Base-by-base conservation (phyloP, 2,329 filamentous ascomycete genomes). In the Talaromyces funiculosus region DNA sequence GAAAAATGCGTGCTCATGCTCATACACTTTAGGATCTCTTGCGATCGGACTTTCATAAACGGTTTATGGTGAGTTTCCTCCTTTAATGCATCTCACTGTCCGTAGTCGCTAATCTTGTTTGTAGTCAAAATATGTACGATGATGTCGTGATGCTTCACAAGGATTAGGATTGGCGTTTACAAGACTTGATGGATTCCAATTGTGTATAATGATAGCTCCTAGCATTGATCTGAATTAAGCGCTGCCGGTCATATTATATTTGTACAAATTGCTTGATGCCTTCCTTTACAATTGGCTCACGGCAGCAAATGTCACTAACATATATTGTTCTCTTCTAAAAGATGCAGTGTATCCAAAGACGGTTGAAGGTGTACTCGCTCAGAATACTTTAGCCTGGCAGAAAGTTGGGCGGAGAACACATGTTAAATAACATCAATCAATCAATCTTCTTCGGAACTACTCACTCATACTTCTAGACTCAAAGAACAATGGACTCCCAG, bases 11-110 rank as follows among this genome's bases (percentile, higher is more conserved):
- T 38, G 29, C 61, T 64, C n/a, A 64, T 38, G 29, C 56, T 64
- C 10, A 64, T 38, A 33, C 20, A 31, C 7, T 33, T 16, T 31
- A 90, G 87, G 89, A 97, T 76, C 81, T 96, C 70, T 79, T 97
- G 64, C 87, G 93, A 64, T 97, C 92, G 31, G 94, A 99, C 76
- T 99, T 99, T 75, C 94, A 99, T 80, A 94, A 92, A 78, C 87
- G 92, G 64, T 99, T 99, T 75, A 99, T 99, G 94, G 82, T 83
- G 74, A 62, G 71, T 40, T 26, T 12, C n/a, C 51, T 29, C 35
- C 35, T 54, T 22, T 35, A 20, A 10, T 6, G 33, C 5, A 38
- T 8, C 10, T 38, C 18, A 10, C 9, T 9, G 26, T 40, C 26
- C 18, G 12, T 16, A n/a, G 26, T 40, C 26, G 16, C 1, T n/a